These are phyloP conservation scores for Diaporthe destruens DNA, from an alignment of 2,329 filamentous ascomycete species.

Conservation along the genomic window DNA sequence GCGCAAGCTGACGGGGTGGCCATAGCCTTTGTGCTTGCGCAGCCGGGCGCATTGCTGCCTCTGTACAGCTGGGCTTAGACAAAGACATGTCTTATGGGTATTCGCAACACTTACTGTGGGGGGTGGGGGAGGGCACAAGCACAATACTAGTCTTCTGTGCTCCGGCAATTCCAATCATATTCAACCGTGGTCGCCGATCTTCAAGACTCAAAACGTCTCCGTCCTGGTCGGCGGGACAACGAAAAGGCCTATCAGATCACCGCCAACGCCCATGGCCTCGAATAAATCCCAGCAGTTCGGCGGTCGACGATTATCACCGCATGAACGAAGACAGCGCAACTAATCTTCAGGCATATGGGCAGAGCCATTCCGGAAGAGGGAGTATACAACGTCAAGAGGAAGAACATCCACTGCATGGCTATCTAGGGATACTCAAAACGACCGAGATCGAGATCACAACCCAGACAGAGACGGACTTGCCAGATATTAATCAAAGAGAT, in stretches of 20 bases:
- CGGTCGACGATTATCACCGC: not conserved
- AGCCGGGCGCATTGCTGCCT: not conserved
- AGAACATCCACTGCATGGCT: not conserved
- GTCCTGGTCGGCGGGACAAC: not conserved
- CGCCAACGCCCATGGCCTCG: constrained; percentile 5
- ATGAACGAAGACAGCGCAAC: constrained; percentile 2
- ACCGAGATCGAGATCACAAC: constrained; percentile 14
- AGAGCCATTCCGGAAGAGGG: not conserved
- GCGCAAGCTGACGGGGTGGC: too few relatives aligned
- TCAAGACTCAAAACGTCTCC: not conserved
- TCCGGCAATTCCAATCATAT: not conserved
- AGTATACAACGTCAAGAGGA: not conserved
- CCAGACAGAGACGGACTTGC: not conserved
- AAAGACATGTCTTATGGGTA: not conserved
- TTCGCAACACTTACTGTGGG: constrained; percentile 5
- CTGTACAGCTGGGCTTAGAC: not conserved
- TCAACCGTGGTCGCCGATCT: not conserved
- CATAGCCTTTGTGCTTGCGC: constrained; percentile 12
- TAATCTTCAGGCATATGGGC: not conserved
- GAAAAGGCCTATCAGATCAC: not conserved
- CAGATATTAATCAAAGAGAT: not conserved
- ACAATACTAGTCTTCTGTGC: constrained; percentile 13
- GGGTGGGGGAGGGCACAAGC: not conserved
- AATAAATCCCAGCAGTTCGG: not conserved
- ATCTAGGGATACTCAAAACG: constrained; percentile 5